These are phyloP conservation scores for Torulaspora gathmanii DNA, from an alignment of 805 yeast species.

Conservation along the genomic window DNA sequence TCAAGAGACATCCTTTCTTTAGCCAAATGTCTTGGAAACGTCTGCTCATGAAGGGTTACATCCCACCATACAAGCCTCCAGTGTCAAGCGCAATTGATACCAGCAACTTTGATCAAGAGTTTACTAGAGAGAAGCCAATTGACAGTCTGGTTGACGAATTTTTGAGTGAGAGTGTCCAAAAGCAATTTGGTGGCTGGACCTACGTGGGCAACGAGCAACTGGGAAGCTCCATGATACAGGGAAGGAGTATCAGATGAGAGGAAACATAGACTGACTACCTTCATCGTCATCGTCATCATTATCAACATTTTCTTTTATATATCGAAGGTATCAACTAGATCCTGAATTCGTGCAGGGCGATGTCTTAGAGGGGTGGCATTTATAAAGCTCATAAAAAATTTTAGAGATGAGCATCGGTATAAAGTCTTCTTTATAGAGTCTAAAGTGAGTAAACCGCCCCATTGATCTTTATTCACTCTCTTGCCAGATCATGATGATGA, in stretches of 20 bases:
- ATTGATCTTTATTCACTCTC: neutral
- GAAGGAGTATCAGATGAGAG: conserved; percentile 28
- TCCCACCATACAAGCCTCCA: conserved; percentile 93
- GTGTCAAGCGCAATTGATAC: conserved; percentile 85
- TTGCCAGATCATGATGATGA: conserved; percentile 20
- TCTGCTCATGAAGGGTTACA: conserved; percentile 76
- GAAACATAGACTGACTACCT: neutral
- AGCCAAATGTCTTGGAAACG: conserved; percentile 86
- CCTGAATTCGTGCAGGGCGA: neutral
- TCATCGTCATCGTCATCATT: neutral
- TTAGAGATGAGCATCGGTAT: conserved; percentile 15
- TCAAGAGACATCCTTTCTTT: conserved; percentile 80
- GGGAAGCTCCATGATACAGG: conserved; percentile 36
- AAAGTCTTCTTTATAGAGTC: neutral
- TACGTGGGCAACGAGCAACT: conserved; percentile 65
- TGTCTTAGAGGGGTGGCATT: conserved; percentile 1
- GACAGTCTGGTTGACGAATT: conserved; percentile 94
- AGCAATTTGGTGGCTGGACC: conserved; percentile 99
- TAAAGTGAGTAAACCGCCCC: neutral
- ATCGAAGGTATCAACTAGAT: neutral
- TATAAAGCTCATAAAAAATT: conserved; percentile 12
- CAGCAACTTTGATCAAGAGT: conserved; percentile 86
- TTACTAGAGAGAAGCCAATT: conserved; percentile 87
- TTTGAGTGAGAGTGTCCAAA: conserved; percentile 90
- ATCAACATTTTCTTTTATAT: neutral